A percentile compares a stretch with the other conserved stretches of the same genome.
Evolutionary conservation across 2,329 filamentous ascomycete species (phyloP).

Genomic region (Daldinia sp.): DNA sequence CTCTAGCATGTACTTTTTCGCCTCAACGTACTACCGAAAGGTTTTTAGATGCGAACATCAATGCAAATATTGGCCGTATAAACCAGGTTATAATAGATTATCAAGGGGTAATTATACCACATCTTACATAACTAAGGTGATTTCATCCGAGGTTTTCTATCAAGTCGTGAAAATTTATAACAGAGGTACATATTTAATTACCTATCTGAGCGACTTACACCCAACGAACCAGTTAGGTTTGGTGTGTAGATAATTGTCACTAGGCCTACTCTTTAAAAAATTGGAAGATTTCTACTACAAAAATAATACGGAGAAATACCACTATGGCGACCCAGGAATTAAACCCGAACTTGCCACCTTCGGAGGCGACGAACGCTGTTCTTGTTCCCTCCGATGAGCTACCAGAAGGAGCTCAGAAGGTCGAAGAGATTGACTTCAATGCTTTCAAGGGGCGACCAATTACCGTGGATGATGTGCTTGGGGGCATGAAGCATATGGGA

Average conservation of each 20-base stretch:
- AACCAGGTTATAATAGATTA: not conserved
- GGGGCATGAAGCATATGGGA: conserved; percentile 85
- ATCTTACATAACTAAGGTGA: not conserved
- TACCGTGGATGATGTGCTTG: conserved; percentile 84
- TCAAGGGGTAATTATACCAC: not conserved
- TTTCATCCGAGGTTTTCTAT: not conserved
- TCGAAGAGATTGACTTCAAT: conserved; percentile 94
- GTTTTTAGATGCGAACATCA: conserved; percentile 14
- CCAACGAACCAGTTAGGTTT: not conserved
- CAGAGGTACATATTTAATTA: too few relatives aligned
- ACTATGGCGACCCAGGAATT: conserved; percentile 39
- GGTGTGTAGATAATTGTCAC: conserved; percentile 4
- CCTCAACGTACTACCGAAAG: conserved; percentile 21
- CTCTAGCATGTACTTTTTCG: conserved; percentile 12
- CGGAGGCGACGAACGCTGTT: conserved; percentile 78
- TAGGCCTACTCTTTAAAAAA: not conserved
- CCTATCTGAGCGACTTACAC: not conserved
- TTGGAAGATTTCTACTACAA: not conserved
- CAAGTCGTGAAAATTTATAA: not conserved
- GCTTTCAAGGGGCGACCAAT: conserved; percentile 76
- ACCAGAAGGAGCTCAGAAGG: conserved; percentile 78
- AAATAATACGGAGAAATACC: not conserved
- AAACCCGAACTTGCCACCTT: conserved; percentile 58
- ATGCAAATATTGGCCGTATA: conserved; percentile 1
- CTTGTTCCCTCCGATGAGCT: conserved; percentile 85